phyloP scores from a whole-genome alignment of 495 filamentous ascomycete genomes.

The Margaritispora aquatica region DNA sequence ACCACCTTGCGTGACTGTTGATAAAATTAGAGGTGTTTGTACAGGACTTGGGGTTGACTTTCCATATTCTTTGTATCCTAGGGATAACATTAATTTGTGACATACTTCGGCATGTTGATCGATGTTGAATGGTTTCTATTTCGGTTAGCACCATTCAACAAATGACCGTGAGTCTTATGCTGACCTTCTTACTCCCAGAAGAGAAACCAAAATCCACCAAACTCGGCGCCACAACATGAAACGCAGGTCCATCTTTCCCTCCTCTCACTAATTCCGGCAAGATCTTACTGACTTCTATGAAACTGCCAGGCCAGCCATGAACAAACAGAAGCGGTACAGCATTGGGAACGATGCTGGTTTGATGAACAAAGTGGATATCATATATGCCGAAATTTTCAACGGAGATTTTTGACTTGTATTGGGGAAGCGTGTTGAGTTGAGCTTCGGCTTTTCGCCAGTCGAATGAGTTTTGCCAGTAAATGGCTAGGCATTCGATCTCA shows the following conservation, averaged over 20 bases:
- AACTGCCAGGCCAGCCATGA: constrained; percentile 63
- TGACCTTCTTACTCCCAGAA: constrained; percentile 40
- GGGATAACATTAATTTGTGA: constrained; percentile 58
- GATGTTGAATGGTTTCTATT: constrained; percentile 39
- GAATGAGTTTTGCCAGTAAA: constrained; percentile 38
- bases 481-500: constrained; percentile 37
- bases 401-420: constrained; percentile 45
- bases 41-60: neutral
- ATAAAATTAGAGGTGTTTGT: neutral
- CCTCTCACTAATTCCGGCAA: constrained; percentile 45
- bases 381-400: constrained; percentile 39
- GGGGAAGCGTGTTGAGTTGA: constrained; percentile 47
- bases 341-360: constrained; percentile 36
- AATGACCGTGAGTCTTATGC: neutral
- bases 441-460: constrained; percentile 45
- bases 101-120: constrained; percentile 52
- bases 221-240: constrained; percentile 62
- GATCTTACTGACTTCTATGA: constrained; percentile 60
- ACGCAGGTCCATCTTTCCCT: constrained; percentile 39
- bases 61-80: constrained; percentile 60
- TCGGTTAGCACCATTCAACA: neutral
- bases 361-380: constrained; percentile 48
- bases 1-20: constrained; percentile 55
- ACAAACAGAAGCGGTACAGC: constrained; percentile 53
- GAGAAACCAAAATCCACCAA: constrained; percentile 65